Evolutionary conservation across 2,329 filamentous ascomycete species (phyloP).

Genomic region (Truncatella angustata): DNA sequence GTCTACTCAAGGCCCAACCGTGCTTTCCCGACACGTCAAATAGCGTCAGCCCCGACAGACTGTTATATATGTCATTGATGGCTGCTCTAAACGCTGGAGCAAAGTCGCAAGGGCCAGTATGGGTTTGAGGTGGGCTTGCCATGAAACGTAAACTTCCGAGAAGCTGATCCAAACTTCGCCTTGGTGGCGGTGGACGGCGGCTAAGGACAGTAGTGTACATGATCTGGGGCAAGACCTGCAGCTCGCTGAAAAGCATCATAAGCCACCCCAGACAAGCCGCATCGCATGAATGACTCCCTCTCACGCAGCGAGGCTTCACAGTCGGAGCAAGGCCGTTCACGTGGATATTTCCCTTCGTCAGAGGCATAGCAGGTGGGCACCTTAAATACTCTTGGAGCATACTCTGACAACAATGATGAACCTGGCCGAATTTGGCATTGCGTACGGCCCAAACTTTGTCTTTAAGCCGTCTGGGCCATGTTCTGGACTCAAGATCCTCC

Average conservation of each 20-base stretch:
- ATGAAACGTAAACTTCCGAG: constrained; percentile 41
- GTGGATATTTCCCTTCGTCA: not conserved
- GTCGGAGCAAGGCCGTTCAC: constrained; percentile 28
- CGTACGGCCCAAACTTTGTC: constrained; percentile 48
- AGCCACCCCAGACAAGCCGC: constrained; percentile 53
- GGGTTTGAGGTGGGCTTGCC: constrained; percentile 41
- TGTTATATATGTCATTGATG: constrained; percentile 50
- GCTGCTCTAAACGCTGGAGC: constrained; percentile 44
- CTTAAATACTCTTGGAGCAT: constrained; percentile 46
- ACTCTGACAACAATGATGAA: constrained; percentile 42
- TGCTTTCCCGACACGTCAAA: constrained; percentile 47
- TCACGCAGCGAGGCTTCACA: constrained; percentile 45
- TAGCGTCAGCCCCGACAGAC: constrained; percentile 46
- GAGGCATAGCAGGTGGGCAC: constrained; percentile 2
- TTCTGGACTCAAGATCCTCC: constrained; percentile 38
- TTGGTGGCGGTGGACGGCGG: constrained; percentile 22
- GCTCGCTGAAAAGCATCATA: constrained; percentile 49
- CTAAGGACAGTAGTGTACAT: constrained; percentile 29
- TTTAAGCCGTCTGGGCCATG: constrained; percentile 46
- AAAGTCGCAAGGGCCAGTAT: constrained; percentile 48
- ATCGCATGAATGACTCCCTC: constrained; percentile 49
- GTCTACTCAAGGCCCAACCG: constrained; percentile 48
- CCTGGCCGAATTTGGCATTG: constrained; percentile 48
- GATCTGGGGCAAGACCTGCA: constrained; percentile 41
- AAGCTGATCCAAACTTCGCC: constrained; percentile 43